phyloP scores from a whole-genome alignment of 371 early-diverging fungal genomes.

The Mortierella sp. region DNA sequence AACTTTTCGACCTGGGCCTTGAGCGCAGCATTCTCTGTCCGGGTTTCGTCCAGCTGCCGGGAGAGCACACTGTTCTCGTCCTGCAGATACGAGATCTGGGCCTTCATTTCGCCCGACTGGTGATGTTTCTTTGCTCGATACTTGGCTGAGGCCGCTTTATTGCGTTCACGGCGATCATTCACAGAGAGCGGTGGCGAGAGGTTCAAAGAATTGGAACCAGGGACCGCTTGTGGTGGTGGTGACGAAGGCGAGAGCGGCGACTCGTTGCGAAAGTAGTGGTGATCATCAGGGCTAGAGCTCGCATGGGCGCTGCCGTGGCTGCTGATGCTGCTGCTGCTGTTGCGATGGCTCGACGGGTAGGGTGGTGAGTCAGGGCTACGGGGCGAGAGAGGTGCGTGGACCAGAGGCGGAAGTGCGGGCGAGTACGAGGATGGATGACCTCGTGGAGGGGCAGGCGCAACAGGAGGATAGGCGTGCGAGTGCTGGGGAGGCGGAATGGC shows the following conservation, averaged over 20 bases:
- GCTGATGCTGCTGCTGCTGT: constrained; percentile 15
- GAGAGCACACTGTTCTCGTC: constrained; percentile 62
- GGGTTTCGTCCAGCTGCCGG: constrained; percentile 61
- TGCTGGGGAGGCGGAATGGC: background rate
- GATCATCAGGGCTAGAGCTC: constrained; percentile 10
- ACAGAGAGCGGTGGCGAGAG: constrained; percentile 54
- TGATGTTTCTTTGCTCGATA: constrained; percentile 72
- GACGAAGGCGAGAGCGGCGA: constrained; percentile 36
- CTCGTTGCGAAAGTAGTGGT: constrained; percentile 14
- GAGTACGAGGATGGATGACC: constrained; percentile 38
- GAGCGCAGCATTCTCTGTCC: constrained; percentile 60
- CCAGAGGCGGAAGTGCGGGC: constrained; percentile 31
- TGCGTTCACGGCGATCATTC: constrained; percentile 64
- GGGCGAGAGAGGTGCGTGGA: constrained; percentile 31
- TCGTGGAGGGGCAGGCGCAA: constrained; percentile 36
- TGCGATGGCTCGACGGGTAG: constrained; percentile 9
- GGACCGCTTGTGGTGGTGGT: constrained; percentile 19
- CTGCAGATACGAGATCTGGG: constrained; percentile 55
- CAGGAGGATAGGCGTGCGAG: constrained; percentile 17
- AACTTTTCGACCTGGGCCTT: constrained; percentile 61
- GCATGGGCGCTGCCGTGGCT: background rate
- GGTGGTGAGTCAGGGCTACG: constrained; percentile 35
- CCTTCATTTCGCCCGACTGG: constrained; percentile 68
- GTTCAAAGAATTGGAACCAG: background rate
- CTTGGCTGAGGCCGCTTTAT: constrained; percentile 73